Conservation (phyloP, 768 basidiomycete species). For the Auricularia sp. region DNA sequence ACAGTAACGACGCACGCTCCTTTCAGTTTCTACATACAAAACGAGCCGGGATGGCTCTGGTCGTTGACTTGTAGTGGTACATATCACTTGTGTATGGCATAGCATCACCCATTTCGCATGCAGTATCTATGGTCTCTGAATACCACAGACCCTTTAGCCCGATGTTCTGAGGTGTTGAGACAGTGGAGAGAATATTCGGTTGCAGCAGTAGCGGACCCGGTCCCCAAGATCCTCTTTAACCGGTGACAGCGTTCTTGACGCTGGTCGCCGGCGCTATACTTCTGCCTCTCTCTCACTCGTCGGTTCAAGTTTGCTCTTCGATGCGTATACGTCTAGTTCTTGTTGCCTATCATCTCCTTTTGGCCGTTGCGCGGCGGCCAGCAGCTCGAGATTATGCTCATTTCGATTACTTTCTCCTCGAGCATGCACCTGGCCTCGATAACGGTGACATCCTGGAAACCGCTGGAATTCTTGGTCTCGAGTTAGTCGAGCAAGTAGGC, state of each 20-base stretch:
- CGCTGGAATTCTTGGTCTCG: conserved; percentile 53
- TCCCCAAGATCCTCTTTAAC: too few relatives aligned
- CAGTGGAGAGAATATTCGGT: too few relatives aligned
- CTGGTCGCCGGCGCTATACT: too few relatives aligned
- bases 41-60: neutral
- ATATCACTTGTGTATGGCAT: neutral
- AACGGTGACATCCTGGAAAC: conserved; percentile 51
- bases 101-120: neutral
- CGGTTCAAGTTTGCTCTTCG: neutral
- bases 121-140: neutral
- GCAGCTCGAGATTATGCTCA: conserved; percentile 25
- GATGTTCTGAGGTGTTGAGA: too few relatives aligned
- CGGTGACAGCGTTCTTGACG: too few relatives aligned
- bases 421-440: conserved; percentile 40
- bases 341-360: neutral
- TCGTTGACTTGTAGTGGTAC: neutral
- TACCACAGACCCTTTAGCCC: neutral
- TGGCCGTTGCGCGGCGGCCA: conserved; percentile 1
- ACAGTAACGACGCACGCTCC: neutral
- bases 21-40: neutral
- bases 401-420: conserved; percentile 72
- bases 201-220: too few relatives aligned
- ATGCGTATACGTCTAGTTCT: neutral
- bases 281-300: neutral
- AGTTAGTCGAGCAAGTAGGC: conserved; percentile 82